Percentiles rank a stretch among this genome's conserved stretches.
phyloP scores from a whole-genome alignment of 2,329 filamentous ascomycete genomes.

The Sporothrix inflata region DNA sequence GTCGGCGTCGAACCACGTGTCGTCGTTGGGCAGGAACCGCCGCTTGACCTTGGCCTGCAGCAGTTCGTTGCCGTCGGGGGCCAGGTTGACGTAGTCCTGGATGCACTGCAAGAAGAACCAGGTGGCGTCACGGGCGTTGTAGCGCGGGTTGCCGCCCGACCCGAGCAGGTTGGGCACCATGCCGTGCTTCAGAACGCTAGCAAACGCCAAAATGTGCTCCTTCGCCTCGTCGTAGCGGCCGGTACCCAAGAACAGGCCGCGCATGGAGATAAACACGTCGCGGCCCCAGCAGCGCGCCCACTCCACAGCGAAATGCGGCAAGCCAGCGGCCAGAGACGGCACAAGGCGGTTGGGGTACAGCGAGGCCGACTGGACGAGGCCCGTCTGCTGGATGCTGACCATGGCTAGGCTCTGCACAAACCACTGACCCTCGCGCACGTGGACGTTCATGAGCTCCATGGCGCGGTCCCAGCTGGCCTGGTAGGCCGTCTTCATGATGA shows the following conservation, averaged over 20 bases:
- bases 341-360: constrained; percentile 84
- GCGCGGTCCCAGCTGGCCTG: constrained; percentile 77
- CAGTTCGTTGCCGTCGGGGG: constrained; percentile 73
- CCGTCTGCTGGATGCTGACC: constrained; percentile 90
- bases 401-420: constrained; percentile 88
- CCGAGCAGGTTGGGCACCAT: constrained; percentile 96
- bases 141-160: constrained; percentile 81
- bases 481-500: constrained; percentile 87
- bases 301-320: constrained; percentile 90
- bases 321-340: constrained; percentile 84
- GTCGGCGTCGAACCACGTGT: constrained; percentile 85
- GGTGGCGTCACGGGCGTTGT: constrained; percentile 93
- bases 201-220: constrained; percentile 93
- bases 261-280: constrained; percentile 93
- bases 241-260: constrained; percentile 88
- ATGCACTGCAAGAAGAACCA: constrained; percentile 98
- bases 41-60: constrained; percentile 77
- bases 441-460: constrained; percentile 76
- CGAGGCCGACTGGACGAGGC: constrained; percentile 85
- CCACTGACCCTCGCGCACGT: constrained; percentile 78
- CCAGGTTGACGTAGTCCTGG: constrained; percentile 86
- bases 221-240: constrained; percentile 85
- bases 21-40: constrained; percentile 91
- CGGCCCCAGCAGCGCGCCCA: constrained; percentile 98
- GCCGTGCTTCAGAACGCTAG: constrained; percentile 93